phyloP scores from a whole-genome alignment of 176 grass and related monocot species.

The Pontederia paniculata region DNA sequence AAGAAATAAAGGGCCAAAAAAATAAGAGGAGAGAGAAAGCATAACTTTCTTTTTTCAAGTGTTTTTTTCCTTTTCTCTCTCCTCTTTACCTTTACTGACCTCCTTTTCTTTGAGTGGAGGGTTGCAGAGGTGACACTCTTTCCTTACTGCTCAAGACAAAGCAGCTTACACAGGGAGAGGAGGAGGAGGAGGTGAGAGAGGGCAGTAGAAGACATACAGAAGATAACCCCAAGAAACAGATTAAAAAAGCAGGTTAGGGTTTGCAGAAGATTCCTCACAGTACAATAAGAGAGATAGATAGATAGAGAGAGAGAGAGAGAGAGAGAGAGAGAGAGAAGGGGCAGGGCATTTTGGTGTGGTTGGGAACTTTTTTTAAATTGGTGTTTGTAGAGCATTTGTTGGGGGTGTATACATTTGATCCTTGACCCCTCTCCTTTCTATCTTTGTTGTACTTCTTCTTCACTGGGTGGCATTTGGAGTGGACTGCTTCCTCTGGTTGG shows the following conservation, averaged over 20 bases:
- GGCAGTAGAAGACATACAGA: background rate
- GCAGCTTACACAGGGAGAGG: background rate
- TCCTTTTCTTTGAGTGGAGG: background rate
- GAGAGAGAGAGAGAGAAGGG: background rate
- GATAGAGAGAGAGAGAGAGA: conserved; percentile 1
- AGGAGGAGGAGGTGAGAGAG: background rate
- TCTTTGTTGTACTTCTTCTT: too few species aligned
- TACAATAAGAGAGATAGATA: background rate
- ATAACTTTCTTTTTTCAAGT: too few species aligned
- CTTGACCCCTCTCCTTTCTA: too few species aligned
- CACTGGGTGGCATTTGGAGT: too few species aligned
- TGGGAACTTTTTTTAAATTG: background rate
- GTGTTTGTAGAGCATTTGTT: background rate
- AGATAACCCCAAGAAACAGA: background rate
- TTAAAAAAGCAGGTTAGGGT: background rate
- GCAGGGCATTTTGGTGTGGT: background rate
- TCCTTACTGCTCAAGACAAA: background rate
- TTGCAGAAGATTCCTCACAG: background rate
- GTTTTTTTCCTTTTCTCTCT: background rate
- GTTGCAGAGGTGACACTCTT: background rate
- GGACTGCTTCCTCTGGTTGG: too few species aligned
- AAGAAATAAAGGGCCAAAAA: too few species aligned
- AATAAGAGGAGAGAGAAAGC: too few species aligned
- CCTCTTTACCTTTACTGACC: background rate
- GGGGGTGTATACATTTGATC: too few species aligned